Conservation (phyloP, 2,329 filamentous ascomycete genomes). For the Monilinia polystroma region DNA sequence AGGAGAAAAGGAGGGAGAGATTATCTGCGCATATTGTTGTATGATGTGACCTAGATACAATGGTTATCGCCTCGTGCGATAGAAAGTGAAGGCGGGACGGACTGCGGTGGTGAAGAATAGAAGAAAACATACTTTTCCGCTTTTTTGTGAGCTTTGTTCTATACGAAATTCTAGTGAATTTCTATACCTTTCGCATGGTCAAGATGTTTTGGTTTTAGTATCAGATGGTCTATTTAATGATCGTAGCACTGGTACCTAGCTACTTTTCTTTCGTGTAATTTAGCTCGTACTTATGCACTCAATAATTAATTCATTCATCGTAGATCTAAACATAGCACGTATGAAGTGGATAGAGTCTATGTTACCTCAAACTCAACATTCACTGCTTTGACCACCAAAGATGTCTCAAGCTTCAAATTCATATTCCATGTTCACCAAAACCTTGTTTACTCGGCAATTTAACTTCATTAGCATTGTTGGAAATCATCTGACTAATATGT, state of each 20-base stretch:
- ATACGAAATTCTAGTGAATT: neutral
- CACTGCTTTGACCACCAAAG: too few relatives aligned
- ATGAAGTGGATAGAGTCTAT: too few relatives aligned
- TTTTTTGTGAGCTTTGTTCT: neutral
- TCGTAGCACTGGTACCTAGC: too few relatives aligned
- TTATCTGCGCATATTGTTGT: neutral
- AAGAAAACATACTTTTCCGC: neutral
- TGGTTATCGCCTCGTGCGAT: neutral
- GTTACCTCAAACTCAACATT: too few relatives aligned
- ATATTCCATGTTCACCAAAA: too few relatives aligned
- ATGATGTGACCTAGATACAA: neutral
- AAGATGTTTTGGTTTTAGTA: too few relatives aligned
- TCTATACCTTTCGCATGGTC: neutral
- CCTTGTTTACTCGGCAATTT: too few relatives aligned
- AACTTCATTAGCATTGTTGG: too few relatives aligned
- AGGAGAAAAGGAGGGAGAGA: neutral
- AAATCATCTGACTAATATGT: too few relatives aligned
- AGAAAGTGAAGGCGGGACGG: accelerated
- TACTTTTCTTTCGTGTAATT: too few relatives aligned
- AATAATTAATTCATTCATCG: neutral
- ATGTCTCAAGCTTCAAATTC: too few relatives aligned
- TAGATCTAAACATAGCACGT: neutral
- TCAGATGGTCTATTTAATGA: neutral
- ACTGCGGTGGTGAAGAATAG: too few relatives aligned
- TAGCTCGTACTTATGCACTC: neutral